Evolutionary conservation across 352 stramenopile genomes (phyloP).

Genomic region (Stramenopiles sp.): DNA sequence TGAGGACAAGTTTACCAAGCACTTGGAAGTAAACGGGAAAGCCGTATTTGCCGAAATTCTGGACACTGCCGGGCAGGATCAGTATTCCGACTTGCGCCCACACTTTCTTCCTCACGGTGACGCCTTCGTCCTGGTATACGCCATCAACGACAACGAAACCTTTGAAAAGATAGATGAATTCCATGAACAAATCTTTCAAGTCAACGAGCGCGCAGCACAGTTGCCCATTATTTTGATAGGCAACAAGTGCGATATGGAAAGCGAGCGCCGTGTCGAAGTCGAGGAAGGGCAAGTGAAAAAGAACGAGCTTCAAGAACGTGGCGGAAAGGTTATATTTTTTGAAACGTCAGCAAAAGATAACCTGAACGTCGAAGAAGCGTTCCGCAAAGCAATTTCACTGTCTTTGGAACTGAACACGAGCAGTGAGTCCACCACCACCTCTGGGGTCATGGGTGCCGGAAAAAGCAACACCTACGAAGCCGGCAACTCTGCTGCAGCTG

Average conservation of each 20-base stretch:
- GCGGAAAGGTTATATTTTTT: constrained; percentile 16
- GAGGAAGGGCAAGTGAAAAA: constrained; percentile 17
- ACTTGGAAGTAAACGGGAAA: constrained; percentile 11
- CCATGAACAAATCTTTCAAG: constrained; percentile 9
- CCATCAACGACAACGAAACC: constrained; percentile 11
- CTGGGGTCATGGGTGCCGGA: constrained; percentile 3
- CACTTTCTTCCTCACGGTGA: constrained; percentile 12
- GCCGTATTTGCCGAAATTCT: constrained; percentile 12
- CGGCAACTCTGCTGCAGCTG: background rate
- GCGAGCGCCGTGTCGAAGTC: constrained; percentile 14
- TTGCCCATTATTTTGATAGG: constrained; percentile 19
- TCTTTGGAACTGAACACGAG: constrained; percentile 4
- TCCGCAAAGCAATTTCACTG: constrained; percentile 9
- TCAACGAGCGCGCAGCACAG: background rate
- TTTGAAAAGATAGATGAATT: constrained; percentile 14
- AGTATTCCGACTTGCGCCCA: constrained; percentile 7
- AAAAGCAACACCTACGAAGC: constrained; percentile 3
- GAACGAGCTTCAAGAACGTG: constrained; percentile 6
- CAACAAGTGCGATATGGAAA: constrained; percentile 20
- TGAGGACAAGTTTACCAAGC: constrained; percentile 10
- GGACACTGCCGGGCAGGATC: constrained; percentile 9
- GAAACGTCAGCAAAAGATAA: constrained; percentile 22
- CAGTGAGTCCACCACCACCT: background rate
- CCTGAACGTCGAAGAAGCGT: constrained; percentile 20
- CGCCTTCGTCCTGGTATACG: constrained; percentile 8